These are phyloP conservation scores for Aspergillus sergii DNA, from an alignment of 2,329 filamentous ascomycete genomes.

Conservation along the genomic window DNA sequence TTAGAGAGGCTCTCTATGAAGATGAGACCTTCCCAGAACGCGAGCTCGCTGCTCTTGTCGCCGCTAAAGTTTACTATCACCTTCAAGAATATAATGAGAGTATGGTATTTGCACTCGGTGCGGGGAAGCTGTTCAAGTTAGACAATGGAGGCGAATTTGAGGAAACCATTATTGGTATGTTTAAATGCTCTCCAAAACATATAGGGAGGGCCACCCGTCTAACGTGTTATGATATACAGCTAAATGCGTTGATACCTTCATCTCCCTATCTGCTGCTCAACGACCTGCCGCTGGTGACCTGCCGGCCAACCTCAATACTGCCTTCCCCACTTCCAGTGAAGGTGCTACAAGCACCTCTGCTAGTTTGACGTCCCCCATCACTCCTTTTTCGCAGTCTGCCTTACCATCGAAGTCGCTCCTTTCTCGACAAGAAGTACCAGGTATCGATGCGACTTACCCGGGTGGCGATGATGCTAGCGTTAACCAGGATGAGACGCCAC, in stretches of 20 bases:
- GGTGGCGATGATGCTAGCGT: constrained; percentile 60
- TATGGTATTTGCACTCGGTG: constrained; percentile 95
- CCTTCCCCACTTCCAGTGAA: constrained; percentile 69
- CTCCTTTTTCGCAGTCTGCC: constrained; percentile 91
- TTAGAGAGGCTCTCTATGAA: constrained; percentile 94
- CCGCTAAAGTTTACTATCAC: constrained; percentile 98
- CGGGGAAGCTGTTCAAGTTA: constrained; percentile 92
- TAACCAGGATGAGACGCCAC: constrained; percentile 57
- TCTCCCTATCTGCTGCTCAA: constrained; percentile 70
- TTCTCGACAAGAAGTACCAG: constrained; percentile 72
- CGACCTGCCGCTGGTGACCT: constrained; percentile 53
- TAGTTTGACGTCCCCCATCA: constrained; percentile 80
- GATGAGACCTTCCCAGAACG: constrained; percentile 93
- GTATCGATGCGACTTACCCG: constrained; percentile 58
- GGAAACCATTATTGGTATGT: constrained; percentile 88
- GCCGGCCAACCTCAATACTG: constrained; percentile 73
- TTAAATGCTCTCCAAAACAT: not conserved
- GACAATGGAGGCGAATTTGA: constrained; percentile 92
- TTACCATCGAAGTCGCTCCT: constrained; percentile 92
- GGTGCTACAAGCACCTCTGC: constrained; percentile 69
- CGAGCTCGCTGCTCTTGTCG: constrained; percentile 88
- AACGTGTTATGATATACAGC: constrained; percentile 47
- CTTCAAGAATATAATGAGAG: constrained; percentile 98
- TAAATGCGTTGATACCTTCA: constrained; percentile 97
- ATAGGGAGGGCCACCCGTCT: constrained; percentile 6